Percentiles rank a stretch among this genome's conserved stretches.
These are phyloP conservation scores for Candida easanensis DNA, from an alignment of 805 yeast species.

Conservation along the genomic window DNA sequence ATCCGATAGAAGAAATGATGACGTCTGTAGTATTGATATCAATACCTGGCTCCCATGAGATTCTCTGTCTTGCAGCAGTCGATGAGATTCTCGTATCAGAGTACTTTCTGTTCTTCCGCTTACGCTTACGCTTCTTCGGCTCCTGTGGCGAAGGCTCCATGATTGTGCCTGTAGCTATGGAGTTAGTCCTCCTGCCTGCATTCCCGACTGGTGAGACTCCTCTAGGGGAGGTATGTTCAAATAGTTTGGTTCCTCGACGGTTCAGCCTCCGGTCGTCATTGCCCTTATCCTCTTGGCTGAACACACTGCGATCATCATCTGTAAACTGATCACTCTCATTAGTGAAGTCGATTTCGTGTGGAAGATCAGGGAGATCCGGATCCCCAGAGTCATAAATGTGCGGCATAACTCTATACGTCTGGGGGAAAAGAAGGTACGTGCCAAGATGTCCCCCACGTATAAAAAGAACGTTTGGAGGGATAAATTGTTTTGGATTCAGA, in stretches of 20 bases:
- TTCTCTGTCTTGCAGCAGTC: constrained; percentile 35
- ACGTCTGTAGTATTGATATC: constrained; percentile 50
- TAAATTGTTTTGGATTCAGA: too few relatives aligned
- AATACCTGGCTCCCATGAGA: constrained; percentile 62
- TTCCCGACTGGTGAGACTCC: not conserved
- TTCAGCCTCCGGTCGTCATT: constrained; percentile 2
- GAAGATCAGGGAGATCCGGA: constrained; percentile 39
- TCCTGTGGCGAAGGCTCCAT: constrained; percentile 1
- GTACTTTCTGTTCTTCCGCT: constrained; percentile 28
- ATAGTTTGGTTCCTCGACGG: constrained; percentile 12
- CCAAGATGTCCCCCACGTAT: too few relatives aligned
- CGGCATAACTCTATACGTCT: constrained; percentile 9
- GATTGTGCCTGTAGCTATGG: not conserved
- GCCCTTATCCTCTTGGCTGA: too few relatives aligned
- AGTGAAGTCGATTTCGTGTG: constrained; percentile 24
- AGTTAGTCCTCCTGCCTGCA: not conserved
- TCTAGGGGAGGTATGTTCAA: not conserved
- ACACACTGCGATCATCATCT: constrained; percentile 17
- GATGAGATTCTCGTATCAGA: constrained; percentile 36
- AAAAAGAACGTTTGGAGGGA: too few relatives aligned
- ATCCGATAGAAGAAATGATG: constrained; percentile 48
- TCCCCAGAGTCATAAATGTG: constrained; percentile 39
- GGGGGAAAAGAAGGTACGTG: too few relatives aligned
- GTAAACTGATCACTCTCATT: constrained; percentile 26
- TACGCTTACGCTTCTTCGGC: constrained; percentile 3